These are phyloP conservation scores for Daldinia concentrica DNA, from an alignment of 495 filamentous ascomycete genomes.

Conservation along the genomic window DNA sequence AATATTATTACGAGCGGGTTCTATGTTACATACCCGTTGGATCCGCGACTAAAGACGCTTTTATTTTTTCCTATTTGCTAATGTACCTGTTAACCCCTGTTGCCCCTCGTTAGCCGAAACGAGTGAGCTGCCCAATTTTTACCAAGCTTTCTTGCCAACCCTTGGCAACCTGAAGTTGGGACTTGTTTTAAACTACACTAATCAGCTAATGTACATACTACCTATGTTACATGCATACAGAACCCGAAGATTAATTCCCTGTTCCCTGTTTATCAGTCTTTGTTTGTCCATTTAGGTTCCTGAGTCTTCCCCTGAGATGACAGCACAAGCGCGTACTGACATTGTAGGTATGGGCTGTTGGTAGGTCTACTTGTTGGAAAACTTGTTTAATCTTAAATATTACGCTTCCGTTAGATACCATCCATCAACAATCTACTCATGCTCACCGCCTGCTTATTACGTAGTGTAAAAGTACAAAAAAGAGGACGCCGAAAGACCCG, in stretches of 20 bases:
- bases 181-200: slow-evolving; percentile 10
- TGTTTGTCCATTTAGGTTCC: background rate
- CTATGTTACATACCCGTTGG: slow-evolving; percentile 14
- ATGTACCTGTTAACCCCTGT: background rate
- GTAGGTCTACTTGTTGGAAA: too few species aligned
- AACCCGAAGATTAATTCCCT: slow-evolving; percentile 29
- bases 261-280: slow-evolving; percentile 1
- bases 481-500: slow-evolving; percentile 22
- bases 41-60: slow-evolving; percentile 14
- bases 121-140: slow-evolving; percentile 26
- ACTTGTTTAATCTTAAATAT: background rate
- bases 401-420: background rate
- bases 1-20: slow-evolving; percentile 7
- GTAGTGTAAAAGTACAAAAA: background rate
- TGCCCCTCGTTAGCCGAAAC: slow-evolving; percentile 25
- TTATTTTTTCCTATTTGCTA: slow-evolving; percentile 32
- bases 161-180: slow-evolving; percentile 33
- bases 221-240: background rate
- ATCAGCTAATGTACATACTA: too few species aligned
- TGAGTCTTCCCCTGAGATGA: slow-evolving; percentile 19
- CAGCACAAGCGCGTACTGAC: background rate
- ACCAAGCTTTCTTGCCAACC: slow-evolving; percentile 43
- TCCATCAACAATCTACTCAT: background rate
- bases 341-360: background rate
- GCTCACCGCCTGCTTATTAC: slow-evolving; percentile 11